Conservation (phyloP, 2,329 filamentous ascomycete species). For the Dryadomyces quercivorus region DNA sequence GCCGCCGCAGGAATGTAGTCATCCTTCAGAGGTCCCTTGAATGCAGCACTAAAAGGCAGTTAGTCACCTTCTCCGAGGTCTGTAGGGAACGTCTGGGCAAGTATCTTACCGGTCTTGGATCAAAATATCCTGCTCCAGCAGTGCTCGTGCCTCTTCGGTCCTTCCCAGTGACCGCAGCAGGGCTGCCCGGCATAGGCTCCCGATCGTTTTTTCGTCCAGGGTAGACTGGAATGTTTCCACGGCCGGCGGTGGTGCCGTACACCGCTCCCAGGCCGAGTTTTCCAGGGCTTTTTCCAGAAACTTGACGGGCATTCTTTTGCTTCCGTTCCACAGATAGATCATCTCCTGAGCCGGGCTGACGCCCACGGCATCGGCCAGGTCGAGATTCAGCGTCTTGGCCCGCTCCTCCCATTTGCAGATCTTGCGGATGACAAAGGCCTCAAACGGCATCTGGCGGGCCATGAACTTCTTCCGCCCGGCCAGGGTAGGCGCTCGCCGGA, state of each 20-base stretch:
- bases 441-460: slow-evolving; percentile 80
- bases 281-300: slow-evolving; percentile 53
- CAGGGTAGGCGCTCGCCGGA: slow-evolving; percentile 59
- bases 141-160: slow-evolving; percentile 49
- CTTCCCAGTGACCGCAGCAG: slow-evolving; percentile 51
- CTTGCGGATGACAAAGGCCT: slow-evolving; percentile 74
- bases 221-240: slow-evolving; percentile 36
- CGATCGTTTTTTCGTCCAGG: slow-evolving; percentile 50
- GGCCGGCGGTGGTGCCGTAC: slow-evolving; percentile 31
- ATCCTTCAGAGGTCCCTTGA: slow-evolving; percentile 51
- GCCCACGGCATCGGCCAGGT: slow-evolving; percentile 69
- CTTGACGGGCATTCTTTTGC: slow-evolving; percentile 59
- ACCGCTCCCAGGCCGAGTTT: slow-evolving; percentile 54
- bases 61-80: slow-evolving; percentile 2
- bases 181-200: slow-evolving; percentile 53
- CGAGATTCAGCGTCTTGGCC: slow-evolving; percentile 51
- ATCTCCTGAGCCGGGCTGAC: slow-evolving; percentile 78
- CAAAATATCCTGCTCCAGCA: slow-evolving; percentile 55
- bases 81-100: neutral
- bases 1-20: slow-evolving; percentile 63
- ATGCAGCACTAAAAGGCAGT: slow-evolving; percentile 27
- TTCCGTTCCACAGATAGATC: slow-evolving; percentile 87
- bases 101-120: slow-evolving; percentile 43
- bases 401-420: slow-evolving; percentile 78
- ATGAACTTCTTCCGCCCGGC: slow-evolving; percentile 84